A percentile compares a stretch with the other conserved stretches of the same genome.
Conservation (phyloP, 805 yeast species). For the Naumovozyma dairenensis region DNA sequence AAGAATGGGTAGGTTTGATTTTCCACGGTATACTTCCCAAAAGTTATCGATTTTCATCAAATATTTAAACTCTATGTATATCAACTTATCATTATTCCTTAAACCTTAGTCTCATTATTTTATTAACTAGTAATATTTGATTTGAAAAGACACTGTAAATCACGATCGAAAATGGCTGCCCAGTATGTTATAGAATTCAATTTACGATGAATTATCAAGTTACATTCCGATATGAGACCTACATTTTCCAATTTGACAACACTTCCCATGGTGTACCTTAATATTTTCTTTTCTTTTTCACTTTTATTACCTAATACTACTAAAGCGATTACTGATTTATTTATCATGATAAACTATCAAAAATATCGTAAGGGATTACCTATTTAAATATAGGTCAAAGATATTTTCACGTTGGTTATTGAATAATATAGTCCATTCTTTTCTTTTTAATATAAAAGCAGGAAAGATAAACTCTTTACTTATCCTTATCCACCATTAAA, state of each 20-base stretch:
- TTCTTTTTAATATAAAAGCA: too few relatives aligned
- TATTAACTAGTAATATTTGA: too few relatives aligned
- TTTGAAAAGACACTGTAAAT: conserved; percentile 15
- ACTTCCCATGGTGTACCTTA: not conserved
- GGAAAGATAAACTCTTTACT: too few relatives aligned
- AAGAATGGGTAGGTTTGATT: too few relatives aligned
- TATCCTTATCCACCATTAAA: conserved; percentile 10
- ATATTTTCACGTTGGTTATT: conserved; percentile 12
- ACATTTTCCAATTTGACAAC: not conserved
- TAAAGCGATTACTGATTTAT: too few relatives aligned
- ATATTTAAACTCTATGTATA: too few relatives aligned
- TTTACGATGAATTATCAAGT: conserved; percentile 5
- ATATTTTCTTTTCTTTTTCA: not conserved
- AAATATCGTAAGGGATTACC: conserved; percentile 28
- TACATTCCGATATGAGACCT: conserved; percentile 8
- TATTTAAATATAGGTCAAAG: conserved; percentile 22
- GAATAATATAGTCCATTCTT: conserved; percentile 1
- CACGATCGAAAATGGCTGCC: conserved; percentile 28
- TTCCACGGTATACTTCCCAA: too few relatives aligned
- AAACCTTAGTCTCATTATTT: too few relatives aligned
- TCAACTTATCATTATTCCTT: too few relatives aligned
- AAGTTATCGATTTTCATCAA: too few relatives aligned
- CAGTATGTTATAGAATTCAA: conserved; percentile 23
- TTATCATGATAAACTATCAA: too few relatives aligned
- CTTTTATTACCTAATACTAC: not conserved